Percentiles rank a stretch among this genome's conserved stretches.
phyloP scores from a whole-genome alignment of 495 filamentous ascomycete genomes.

The Staphylotrichum longicolle region DNA sequence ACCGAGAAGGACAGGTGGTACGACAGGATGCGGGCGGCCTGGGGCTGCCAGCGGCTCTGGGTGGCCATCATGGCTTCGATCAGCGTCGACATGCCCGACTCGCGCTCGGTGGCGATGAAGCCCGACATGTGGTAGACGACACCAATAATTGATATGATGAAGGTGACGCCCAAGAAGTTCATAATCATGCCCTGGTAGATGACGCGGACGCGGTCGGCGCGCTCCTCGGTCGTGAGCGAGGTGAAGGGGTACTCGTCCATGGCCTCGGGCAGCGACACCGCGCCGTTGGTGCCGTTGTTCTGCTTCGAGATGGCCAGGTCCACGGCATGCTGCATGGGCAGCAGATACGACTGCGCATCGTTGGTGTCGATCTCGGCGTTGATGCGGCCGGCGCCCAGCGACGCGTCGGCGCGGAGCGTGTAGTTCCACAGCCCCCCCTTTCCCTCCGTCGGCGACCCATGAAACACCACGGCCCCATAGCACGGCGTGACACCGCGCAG shows the following conservation, averaged over 20 bases:
- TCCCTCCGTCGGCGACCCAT: slow-evolving; percentile 68
- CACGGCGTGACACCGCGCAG: slow-evolving; percentile 70
- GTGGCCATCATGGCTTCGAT: slow-evolving; percentile 82
- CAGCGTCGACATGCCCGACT: slow-evolving; percentile 74
- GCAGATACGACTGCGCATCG: slow-evolving; percentile 67
- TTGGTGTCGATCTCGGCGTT: slow-evolving; percentile 58
- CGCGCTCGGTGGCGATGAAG: slow-evolving; percentile 72
- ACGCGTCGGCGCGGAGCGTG: slow-evolving; percentile 69
- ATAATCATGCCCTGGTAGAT: slow-evolving; percentile 69
- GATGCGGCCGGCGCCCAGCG: slow-evolving; percentile 56
- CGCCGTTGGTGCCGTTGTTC: slow-evolving; percentile 40
- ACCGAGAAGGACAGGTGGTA: slow-evolving; percentile 67
- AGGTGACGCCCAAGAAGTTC: slow-evolving; percentile 63
- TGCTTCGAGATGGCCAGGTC: slow-evolving; percentile 65
- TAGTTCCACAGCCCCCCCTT: slow-evolving; percentile 74
- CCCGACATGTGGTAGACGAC: slow-evolving; percentile 75
- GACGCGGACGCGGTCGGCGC: slow-evolving; percentile 56
- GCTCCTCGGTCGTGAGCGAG: slow-evolving; percentile 60
- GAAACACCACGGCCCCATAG: slow-evolving; percentile 73
- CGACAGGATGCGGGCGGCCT: slow-evolving; percentile 62
- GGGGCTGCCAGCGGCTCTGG: slow-evolving; percentile 60
- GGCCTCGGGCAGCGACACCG: slow-evolving; percentile 42
- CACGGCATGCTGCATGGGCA: slow-evolving; percentile 75
- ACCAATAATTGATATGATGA: slow-evolving; percentile 66
- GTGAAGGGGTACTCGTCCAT: slow-evolving; percentile 73